Base-by-base conservation (phyloP, 2,329 filamentous ascomycete genomes). In the Diplodia corticola region DNA sequence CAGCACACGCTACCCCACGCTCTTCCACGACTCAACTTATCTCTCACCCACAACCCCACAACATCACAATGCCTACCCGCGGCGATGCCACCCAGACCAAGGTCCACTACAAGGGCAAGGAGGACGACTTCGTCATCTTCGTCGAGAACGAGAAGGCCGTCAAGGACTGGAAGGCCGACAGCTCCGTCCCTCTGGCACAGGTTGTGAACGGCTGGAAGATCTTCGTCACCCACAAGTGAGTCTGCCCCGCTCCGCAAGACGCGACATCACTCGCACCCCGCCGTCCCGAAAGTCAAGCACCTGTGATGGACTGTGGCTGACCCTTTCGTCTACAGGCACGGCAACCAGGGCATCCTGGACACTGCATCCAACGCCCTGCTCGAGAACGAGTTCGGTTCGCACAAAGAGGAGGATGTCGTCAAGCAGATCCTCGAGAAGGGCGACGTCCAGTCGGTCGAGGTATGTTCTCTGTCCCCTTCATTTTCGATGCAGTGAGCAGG, bases 141-240 rank as follows among this genome's bases (percentile, higher is more conserved):
- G 82, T 87, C 67, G 87, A 90, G 63, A 84, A 82, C 68, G 75
- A 80, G 17, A 77, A 91, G 68, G 83, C 85, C 57, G 88, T 92
- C 73, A 83, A 91, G 79, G 89, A 94, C 79, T 98, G 94, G 94
- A 88, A 89, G 83, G 82, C 77, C 4, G 94, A 98, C 83, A 88
- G 87, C 76, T 89, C 86, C 33, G 82, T 95, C 33, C 91, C 95
- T 44, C 82, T 98, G 55, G 86, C 91, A 1, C 89, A 97, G 74
- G 93, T 99, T 66, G 86, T 98, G 65, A 92, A 89, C 67, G 85
- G 90, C 7, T 98, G 92, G 85, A 91, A 96, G 85, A 84, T 99
- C 75, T 96, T 97, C 75, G 83, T 90, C 50, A 96, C 93, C 40
- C 91, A 96, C 83, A 91, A 89, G 93, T 97, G 85, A 82, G 91